Evolutionary conservation across 2,329 filamentous ascomycete genomes (phyloP), one percentile per base, ranked within the genome.

Genomic region (Volutella citrinella): DNA sequence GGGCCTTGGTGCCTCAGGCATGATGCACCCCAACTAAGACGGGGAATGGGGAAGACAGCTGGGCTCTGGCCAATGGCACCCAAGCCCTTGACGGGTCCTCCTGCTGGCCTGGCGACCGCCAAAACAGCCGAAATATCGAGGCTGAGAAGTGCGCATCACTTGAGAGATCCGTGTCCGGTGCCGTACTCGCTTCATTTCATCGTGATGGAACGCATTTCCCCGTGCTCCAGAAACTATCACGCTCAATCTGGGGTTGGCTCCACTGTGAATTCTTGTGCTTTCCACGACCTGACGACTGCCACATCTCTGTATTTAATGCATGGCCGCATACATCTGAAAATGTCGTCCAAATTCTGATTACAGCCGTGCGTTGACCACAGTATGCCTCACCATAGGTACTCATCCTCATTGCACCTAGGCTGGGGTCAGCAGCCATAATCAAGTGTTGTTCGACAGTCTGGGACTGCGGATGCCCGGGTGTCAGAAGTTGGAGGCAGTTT

Each of bases 231-330:
- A 32, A 40, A 42, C 29, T 38, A 34, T 36, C 36, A 32, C 22
- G 28, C 28, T 50, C 30, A 50, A 51, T 50, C 47, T 46, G 47
- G 47, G 46, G 47, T 48, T 36, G 42, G 38, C 42, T 45, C 36
- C 45, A 41, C 35, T 32, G 25, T 33, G 36, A 18, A n/a, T n/a
- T n/a, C n/a, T n/a, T n/a, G n/a, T n/a, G n/a, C n/a, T n/a, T n/a
- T n/a, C n/a, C n/a, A n/a, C n/a, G n/a, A n/a, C n/a, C n/a, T n/a
- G n/a, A n/a, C n/a, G n/a, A n/a, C n/a, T n/a, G n/a, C n/a, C n/a
- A n/a, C n/a, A n/a, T n/a, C n/a, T n/a, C n/a, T n/a, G n/a, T n/a
- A n/a, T n/a, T n/a, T n/a, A n/a, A n/a, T n/a, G n/a, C n/a, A n/a
- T n/a, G n/a, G n/a, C n/a, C n/a, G n/a, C n/a, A n/a, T n/a, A n/a